Percentiles rank a stretch among this genome's conserved stretches.
These are phyloP conservation scores for Kandelia obovata DNA, from an alignment of 345 rosid species.

Conservation along the genomic window DNA sequence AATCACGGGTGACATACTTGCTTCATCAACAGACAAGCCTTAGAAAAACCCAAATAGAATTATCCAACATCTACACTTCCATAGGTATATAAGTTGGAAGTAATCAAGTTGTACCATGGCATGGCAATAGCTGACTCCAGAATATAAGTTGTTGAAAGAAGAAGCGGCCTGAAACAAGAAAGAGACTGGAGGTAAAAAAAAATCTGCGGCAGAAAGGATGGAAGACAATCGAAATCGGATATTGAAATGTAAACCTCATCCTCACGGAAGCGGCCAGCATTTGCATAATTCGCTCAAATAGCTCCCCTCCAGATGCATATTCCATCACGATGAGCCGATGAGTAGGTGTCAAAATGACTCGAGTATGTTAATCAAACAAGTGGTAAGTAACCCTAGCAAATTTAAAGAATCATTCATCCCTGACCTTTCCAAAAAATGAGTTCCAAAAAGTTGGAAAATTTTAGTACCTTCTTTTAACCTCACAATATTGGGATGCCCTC, in stretches of 20 bases:
- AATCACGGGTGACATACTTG: conserved; percentile 39
- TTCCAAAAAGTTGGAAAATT: background rate
- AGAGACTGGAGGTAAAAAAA: background rate
- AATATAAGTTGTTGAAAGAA: conserved; percentile 35
- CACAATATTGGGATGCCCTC: conserved; percentile 34
- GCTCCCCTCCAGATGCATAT: conserved; percentile 39
- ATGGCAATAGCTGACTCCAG: conserved; percentile 35
- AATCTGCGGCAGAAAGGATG: background rate
- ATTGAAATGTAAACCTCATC: conserved; percentile 22
- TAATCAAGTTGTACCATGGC: conserved; percentile 26
- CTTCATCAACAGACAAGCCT: conserved; percentile 23
- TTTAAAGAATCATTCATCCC: background rate
- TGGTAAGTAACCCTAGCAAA: background rate
- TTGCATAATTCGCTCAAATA: conserved; percentile 32
- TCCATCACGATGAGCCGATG: conserved; percentile 37
- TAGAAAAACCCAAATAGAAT: conserved; percentile 2
- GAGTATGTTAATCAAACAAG: background rate
- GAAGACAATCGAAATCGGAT: background rate
- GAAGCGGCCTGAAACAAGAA: conserved; percentile 32
- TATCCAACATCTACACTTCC: background rate
- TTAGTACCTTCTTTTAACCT: conserved; percentile 31
- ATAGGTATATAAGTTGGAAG: background rate
- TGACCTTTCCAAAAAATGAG: background rate
- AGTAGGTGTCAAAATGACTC: conserved; percentile 32
- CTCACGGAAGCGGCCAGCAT: conserved; percentile 28